These are phyloP conservation scores for Metrosideros polymorpha DNA, from an alignment of 441 rosid species.

Conservation along the genomic window DNA sequence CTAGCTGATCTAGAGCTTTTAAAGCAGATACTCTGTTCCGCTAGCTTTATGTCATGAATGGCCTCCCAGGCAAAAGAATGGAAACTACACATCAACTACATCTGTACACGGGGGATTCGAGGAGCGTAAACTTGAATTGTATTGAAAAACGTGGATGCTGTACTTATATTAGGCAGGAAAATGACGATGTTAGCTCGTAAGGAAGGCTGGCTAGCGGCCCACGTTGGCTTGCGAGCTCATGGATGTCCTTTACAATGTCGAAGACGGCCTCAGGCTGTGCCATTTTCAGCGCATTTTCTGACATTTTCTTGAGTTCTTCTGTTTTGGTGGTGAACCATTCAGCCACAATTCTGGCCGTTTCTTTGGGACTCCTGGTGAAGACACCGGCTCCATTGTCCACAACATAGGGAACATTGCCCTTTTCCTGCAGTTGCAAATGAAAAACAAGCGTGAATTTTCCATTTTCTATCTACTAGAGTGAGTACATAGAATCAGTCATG, in stretches of 20 bases:
- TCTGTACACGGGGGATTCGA: background rate
- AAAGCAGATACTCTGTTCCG: background rate
- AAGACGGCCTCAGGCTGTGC: slow-evolving; percentile 95
- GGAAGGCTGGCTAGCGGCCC: slow-evolving; percentile 59
- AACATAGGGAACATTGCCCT: slow-evolving; percentile 93
- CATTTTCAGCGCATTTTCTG: slow-evolving; percentile 57
- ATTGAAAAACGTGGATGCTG: background rate
- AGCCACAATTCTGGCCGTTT: slow-evolving; percentile 69
- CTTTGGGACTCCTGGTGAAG: slow-evolving; percentile 87
- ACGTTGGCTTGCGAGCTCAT: slow-evolving; percentile 56
- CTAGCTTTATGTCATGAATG: background rate
- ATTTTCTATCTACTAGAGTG: background rate
- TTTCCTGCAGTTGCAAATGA: slow-evolving; percentile 44
- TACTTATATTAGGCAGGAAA: slow-evolving; percentile 38
- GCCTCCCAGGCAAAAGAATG: background rate
- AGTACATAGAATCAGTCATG: background rate
- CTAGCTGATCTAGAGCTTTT: background rate
- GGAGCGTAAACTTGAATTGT: background rate
- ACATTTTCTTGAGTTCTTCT: slow-evolving; percentile 52
- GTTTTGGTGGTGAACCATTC: slow-evolving; percentile 81
- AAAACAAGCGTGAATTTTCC: background rate
- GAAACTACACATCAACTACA: background rate
- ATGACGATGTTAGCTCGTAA: slow-evolving; percentile 66
- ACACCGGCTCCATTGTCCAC: slow-evolving; percentile 92
- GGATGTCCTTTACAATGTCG: slow-evolving; percentile 82